Conservation (phyloP, 1,284 basidiomycete genomes). For the Inonotus hispidus region DNA sequence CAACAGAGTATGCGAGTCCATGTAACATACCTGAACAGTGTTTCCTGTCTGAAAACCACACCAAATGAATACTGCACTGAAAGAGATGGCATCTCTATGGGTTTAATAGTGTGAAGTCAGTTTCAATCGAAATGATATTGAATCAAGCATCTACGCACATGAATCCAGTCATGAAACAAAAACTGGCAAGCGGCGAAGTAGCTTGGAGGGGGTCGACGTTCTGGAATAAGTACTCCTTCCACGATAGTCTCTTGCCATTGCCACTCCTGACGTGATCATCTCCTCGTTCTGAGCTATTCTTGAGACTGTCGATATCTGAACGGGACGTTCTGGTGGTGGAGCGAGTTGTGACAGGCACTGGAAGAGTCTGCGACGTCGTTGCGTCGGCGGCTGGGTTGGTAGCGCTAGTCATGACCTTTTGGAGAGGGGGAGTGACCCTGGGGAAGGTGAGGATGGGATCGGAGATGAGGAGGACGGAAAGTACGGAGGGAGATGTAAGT, state of each 20-base stretch:
- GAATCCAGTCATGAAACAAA: conserved; percentile 85
- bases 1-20: not conserved
- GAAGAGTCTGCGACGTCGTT: not conserved
- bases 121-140: not conserved
- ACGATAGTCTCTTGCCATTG: not conserved
- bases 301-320: not conserved
- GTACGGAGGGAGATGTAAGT: not conserved
- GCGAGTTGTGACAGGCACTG: not conserved
- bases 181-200: conserved; percentile 60
- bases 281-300: not conserved
- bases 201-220: conserved; percentile 61
- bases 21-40: conserved; percentile 49
- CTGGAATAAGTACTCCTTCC: conserved; percentile 30
- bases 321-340: not conserved
- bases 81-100: conserved; percentile 67
- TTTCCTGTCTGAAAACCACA: conserved; percentile 84
- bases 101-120: not conserved
- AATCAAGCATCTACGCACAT: conserved; percentile 42
- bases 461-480: not conserved
- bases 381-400: not conserved
- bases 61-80: conserved; percentile 82
- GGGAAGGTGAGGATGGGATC: not conserved
- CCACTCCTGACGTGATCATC: not conserved
- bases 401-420: not conserved
- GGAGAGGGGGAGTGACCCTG: not conserved